These are phyloP conservation scores for Tylopilus intermedius DNA, from an alignment of 768 basidiomycete species.

Conservation along the genomic window DNA sequence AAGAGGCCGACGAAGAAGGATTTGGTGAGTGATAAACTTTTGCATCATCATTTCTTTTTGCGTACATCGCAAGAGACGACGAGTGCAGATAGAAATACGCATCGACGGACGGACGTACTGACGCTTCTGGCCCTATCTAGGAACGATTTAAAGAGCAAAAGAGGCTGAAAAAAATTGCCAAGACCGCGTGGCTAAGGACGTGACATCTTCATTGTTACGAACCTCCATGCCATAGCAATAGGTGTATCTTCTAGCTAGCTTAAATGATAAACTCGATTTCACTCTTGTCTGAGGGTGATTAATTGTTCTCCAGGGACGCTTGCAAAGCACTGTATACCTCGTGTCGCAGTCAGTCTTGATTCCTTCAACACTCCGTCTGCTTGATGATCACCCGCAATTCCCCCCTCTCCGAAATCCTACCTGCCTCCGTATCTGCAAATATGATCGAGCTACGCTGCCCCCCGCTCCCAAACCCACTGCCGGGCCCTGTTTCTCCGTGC, in stretches of 20 bases:
- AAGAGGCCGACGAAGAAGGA: constrained; percentile 81
- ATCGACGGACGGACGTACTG: constrained; percentile 25
- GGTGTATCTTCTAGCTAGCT: constrained; percentile 3
- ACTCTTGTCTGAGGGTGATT: background rate
- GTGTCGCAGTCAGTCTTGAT: too few species aligned
- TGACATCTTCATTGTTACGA: constrained; percentile 9
- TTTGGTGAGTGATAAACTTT: constrained; percentile 48
- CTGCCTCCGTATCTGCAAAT: too few species aligned
- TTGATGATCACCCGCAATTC: too few species aligned
- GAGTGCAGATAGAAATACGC: constrained; percentile 12
- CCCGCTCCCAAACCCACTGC: too few species aligned
- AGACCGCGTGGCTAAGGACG: constrained; percentile 83
- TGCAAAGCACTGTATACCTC: too few species aligned
- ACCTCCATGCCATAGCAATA: background rate
- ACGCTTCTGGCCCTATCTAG: constrained; percentile 35
- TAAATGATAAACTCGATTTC: constrained; percentile 1
- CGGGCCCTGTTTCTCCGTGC: too few species aligned
- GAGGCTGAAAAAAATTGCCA: constrained; percentile 74
- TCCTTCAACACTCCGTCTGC: too few species aligned
- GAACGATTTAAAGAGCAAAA: constrained; percentile 85
- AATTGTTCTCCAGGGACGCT: too few species aligned
- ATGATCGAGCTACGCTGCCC: too few species aligned
- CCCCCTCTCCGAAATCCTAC: too few species aligned
- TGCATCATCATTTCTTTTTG: constrained; percentile 16
- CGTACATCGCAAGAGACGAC: constrained; percentile 20